A percentile compares a stretch with the other conserved stretches of the same genome.
phyloP scores from a whole-genome alignment of 805 yeast species.

The Ogataea zsoltii region DNA sequence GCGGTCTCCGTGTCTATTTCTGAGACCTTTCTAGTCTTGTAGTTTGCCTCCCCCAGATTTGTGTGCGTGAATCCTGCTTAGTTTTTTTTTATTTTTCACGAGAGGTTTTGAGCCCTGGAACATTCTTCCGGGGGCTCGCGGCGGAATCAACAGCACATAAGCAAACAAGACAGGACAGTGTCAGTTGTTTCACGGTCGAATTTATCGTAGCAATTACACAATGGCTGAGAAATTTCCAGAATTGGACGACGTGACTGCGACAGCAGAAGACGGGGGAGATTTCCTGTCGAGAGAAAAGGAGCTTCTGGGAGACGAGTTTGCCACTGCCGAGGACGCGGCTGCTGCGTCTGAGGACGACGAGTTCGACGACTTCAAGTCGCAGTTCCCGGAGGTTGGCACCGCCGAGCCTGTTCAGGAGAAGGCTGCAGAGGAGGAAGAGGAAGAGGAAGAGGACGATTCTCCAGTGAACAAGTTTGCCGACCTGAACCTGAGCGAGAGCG shows the following conservation, averaged over 20 bases:
- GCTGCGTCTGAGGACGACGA: constrained; percentile 47
- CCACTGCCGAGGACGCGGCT: constrained; percentile 60
- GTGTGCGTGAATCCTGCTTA: neutral
- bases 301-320: constrained; percentile 68
- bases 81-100: constrained; percentile 1
- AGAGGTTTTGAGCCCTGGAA: constrained; percentile 5
- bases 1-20: neutral
- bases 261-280: constrained; percentile 42
- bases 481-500: constrained; percentile 49
- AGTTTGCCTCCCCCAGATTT: neutral
- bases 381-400: constrained; percentile 57
- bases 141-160: constrained; percentile 10
- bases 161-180: neutral
- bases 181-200: no score
- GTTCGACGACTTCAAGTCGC: constrained; percentile 61
- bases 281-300: constrained; percentile 70
- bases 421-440: constrained; percentile 12
- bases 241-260: constrained; percentile 46
- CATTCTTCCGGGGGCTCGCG: constrained; percentile 2
- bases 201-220: neutral
- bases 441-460: constrained; percentile 23
- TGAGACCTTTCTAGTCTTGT: neutral
- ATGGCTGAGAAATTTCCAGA: constrained; percentile 83
- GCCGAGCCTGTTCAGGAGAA: constrained; percentile 16
- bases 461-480: constrained; percentile 43